Evolutionary conservation across 768 basidiomycete species (phyloP).

Genomic region (Hericium rajendrae): DNA sequence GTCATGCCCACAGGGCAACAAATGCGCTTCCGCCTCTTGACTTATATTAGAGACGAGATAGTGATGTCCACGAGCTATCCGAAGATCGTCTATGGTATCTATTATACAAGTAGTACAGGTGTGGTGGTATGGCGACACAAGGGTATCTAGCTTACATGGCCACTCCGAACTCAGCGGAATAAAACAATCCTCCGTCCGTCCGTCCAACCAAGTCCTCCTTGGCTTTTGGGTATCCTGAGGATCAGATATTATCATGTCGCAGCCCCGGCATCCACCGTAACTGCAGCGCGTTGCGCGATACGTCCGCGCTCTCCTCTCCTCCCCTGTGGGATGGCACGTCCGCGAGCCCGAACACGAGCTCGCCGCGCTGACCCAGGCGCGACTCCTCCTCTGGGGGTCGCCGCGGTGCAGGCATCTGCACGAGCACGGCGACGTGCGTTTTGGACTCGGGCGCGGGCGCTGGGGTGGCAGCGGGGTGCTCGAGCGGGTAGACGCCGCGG

Average conservation of each 20-base stretch:
- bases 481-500: neutral
- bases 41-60: no score
- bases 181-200: neutral
- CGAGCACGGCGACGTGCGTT: conserved; percentile 6
- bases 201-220: no score
- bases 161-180: neutral
- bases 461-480: neutral
- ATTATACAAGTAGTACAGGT: neutral
- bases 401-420: conserved; percentile 8
- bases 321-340: neutral
- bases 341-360: neutral
- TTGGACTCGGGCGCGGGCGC: neutral
- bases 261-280: neutral
- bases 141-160: neutral
- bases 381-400: neutral
- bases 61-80: no score
- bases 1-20: no score
- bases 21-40: no score
- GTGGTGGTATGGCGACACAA: neutral
- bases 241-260: neutral
- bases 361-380: neutral
- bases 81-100: no score
- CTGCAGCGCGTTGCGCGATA: neutral
- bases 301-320: neutral
- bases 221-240: neutral